These are phyloP conservation scores for Pichia sp. DNA, from an alignment of 1,139 yeast genomes.

Conservation along the genomic window DNA sequence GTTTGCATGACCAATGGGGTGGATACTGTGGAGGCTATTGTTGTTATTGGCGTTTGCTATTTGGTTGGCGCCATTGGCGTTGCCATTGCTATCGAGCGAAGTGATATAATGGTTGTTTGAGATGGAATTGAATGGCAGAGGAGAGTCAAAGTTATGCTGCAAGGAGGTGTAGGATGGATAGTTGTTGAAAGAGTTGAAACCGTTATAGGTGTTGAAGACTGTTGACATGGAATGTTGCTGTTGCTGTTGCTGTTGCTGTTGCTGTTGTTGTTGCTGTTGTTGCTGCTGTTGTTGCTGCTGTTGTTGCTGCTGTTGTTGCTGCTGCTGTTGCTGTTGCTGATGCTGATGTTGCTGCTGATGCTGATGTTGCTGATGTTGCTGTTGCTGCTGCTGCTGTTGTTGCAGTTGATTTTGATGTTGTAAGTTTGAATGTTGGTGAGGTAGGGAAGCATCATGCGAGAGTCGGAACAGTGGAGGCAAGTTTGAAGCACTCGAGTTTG, in stretches of 20 bases:
- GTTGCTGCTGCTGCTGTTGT: not conserved
- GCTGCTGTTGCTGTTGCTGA: not conserved
- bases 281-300: constrained; percentile 2
- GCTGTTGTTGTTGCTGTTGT: constrained; percentile 7
- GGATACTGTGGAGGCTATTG: not conserved
- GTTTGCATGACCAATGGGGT: not conserved
- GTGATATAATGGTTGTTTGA: not conserved
- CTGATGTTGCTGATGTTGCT: constrained; percentile 3
- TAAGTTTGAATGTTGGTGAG: constrained; percentile 11
- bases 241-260: constrained; percentile 10
- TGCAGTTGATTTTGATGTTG: not conserved
- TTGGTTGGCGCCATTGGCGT: not conserved
- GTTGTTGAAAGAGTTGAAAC: constrained; percentile 3
- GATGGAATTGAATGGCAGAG: not conserved
- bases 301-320: constrained; percentile 2
- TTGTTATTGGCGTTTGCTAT: not conserved
- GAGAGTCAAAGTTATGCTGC: constrained; percentile 3
- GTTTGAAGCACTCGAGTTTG: not conserved
- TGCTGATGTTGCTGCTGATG: not conserved
- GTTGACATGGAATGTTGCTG: constrained; percentile 3
- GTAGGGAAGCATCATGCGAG: constrained; percentile 19
- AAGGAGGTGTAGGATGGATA: constrained; percentile 4
- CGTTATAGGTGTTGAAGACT: constrained; percentile 5
- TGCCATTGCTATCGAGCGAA: not conserved
- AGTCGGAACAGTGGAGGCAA: constrained; percentile 29